phyloP scores from a whole-genome alignment of 1,139 yeast genomes.

The Geotrichum bryndzae region DNA sequence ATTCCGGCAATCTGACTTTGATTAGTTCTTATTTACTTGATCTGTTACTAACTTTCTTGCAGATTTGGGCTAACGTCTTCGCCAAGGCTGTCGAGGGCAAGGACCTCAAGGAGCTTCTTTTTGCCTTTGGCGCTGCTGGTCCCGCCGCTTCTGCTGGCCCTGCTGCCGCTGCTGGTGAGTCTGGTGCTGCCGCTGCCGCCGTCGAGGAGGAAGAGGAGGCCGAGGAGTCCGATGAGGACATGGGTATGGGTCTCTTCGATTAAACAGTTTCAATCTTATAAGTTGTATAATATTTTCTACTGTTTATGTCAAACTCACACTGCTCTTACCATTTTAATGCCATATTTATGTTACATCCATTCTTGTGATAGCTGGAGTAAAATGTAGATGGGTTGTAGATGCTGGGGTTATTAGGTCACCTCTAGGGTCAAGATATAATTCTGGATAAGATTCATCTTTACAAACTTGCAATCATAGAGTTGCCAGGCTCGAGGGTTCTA shows the following conservation, averaged over 20 bases:
- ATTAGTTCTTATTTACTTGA: not conserved
- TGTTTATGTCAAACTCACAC: not conserved
- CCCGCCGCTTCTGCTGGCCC: constrained; percentile 57
- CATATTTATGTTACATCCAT: not conserved
- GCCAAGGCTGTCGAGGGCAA: constrained; percentile 97
- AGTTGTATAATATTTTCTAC: not conserved
- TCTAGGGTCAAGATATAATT: not conserved
- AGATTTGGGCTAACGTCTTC: constrained; percentile 90
- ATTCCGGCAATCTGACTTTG: not conserved
- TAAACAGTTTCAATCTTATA: constrained; percentile 21
- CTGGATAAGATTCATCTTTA: not conserved
- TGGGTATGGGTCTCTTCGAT: constrained; percentile 39
- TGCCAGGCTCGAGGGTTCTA: too few species aligned
- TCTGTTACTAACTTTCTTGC: constrained; percentile 51
- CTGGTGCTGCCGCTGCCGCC: constrained; percentile 58
- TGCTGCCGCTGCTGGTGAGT: constrained; percentile 53
- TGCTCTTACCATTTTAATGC: not conserved
- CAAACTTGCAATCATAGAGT: too few species aligned
- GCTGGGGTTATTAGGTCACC: not conserved
- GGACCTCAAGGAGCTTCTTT: constrained; percentile 85
- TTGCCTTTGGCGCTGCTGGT: constrained; percentile 70
- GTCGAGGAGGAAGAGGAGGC: constrained; percentile 32
- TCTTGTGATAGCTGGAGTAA: not conserved
- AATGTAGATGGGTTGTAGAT: not conserved
- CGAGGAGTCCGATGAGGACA: constrained; percentile 35